Conservation (phyloP, 257 asterid species). For the Perilla frutescens region DNA sequence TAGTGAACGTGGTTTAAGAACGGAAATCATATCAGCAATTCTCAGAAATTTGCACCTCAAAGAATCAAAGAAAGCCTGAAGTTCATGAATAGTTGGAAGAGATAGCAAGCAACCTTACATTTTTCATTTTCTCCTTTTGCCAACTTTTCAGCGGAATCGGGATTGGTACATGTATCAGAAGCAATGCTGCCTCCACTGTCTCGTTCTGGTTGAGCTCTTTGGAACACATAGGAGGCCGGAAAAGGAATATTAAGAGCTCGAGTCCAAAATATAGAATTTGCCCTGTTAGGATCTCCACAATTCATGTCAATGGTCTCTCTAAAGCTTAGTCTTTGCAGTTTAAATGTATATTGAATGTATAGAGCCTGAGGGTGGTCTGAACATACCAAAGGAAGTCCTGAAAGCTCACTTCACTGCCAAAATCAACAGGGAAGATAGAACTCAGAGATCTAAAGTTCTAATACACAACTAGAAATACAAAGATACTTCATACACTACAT, state of each 20-base stretch:
- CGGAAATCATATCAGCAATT: conserved; percentile 13
- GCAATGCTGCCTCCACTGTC: conserved; percentile 32
- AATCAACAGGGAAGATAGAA: conserved; percentile 38
- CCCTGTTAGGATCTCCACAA: conserved; percentile 62
- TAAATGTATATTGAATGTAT: conserved; percentile 9
- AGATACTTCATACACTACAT: neutral
- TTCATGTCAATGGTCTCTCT: conserved; percentile 38
- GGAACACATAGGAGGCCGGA: conserved; percentile 63
- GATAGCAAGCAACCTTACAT: conserved; percentile 44
- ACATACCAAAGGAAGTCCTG: conserved; percentile 94
- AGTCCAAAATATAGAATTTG: conserved; percentile 95
- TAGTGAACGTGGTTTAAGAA: conserved; percentile 24
- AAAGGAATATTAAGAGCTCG: conserved; percentile 92
- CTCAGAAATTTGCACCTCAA: conserved; percentile 20
- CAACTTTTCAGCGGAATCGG: conserved; percentile 46
- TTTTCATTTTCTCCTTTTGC: conserved; percentile 46
- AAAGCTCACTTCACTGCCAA: conserved; percentile 79
- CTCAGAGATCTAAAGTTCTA: conserved; percentile 30
- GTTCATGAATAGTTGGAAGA: conserved; percentile 15
- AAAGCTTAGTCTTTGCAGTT: conserved; percentile 17
- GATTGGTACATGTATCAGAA: conserved; percentile 37
- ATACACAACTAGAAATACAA: conserved; percentile 14
- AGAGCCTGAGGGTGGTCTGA: conserved; percentile 21
- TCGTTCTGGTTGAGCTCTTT: conserved; percentile 47
- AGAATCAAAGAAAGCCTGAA: neutral